Base-by-base conservation (phyloP, 192 early-diverging fungal genomes). In the Backusella luteola region DNA sequence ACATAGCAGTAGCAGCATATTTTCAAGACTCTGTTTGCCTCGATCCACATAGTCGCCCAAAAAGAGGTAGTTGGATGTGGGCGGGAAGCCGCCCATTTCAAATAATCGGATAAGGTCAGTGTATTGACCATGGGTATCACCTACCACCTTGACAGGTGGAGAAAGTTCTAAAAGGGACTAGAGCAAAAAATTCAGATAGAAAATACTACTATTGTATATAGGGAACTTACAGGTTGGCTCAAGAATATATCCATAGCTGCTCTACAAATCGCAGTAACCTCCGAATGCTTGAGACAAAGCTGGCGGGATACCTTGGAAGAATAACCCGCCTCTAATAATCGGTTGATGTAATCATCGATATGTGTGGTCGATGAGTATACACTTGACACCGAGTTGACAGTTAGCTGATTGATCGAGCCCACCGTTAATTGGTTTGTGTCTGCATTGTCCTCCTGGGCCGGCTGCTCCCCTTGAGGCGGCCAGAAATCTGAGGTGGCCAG, bases 21-120 rank as follows among this genome's bases (percentile, higher is more conserved):
- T 99, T 83, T 99, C 97, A 52, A 99, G 87, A 74, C 91, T 93
- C 85, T 95, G 92, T 83, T 97, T 97, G 74, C 97, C 97, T 36
- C 97, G 91, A 86, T 99, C 97, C 7, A 99, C 97, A 86, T 99
- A 99, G 83, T 99, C 97, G 29, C 96, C 94, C 23, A 98, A 69
- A 77, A 97, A 98, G 73, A 97, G 84, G 84, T 96, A 99, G 86
- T 98, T 98, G 77, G 94, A 87, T 32, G 86, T 79, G 0, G 96
- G 96, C 35, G 97, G 97, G 80, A 94, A 97, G 23, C 97, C 97
- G 80, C 94, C 91, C 89, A 93, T 90, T 80, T 97, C 96, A 84
- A 99, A 98, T 75, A 97, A 85, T 32, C 96, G 89, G 49, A 98
- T 84, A 73, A 99, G 83, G 82, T 99, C 97, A 4, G 92, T 87